These are phyloP conservation scores for Moelleriella libera DNA, from an alignment of 2,329 filamentous ascomycete species.

Conservation along the genomic window DNA sequence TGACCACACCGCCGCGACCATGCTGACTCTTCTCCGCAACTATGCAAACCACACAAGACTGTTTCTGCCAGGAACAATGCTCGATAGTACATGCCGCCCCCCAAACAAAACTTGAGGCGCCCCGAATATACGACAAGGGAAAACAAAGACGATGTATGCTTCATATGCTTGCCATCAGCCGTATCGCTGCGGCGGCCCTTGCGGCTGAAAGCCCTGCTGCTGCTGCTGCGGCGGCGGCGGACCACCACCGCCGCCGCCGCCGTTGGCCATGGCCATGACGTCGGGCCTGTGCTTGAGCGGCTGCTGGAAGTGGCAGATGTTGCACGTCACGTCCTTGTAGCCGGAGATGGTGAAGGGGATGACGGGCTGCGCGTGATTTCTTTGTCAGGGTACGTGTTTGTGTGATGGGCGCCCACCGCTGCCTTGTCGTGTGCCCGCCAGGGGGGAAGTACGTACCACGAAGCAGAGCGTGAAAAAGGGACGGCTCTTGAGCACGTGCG, in stretches of 20 bases:
- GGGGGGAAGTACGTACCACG: conserved; percentile 33
- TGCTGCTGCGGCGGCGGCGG: conserved; percentile 15
- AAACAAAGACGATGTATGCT: too few species aligned
- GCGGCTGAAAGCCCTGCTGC: conserved; percentile 11
- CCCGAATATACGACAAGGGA: too few species aligned
- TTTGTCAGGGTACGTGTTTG: too few species aligned
- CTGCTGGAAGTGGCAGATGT: conserved; percentile 65
- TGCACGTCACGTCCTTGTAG: conserved; percentile 57
- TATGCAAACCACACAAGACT: too few species aligned
- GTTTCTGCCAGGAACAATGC: too few species aligned
- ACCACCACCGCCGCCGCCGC: conserved; percentile 17
- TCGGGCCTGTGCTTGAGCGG: conserved; percentile 44
- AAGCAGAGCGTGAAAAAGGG: conserved; percentile 75
- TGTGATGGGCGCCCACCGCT: too few species aligned
- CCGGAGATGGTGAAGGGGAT: conserved; percentile 56
- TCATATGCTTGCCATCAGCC: too few species aligned
- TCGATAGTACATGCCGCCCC: too few species aligned
- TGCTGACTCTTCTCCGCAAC: too few species aligned
- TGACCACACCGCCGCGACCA: too few species aligned
- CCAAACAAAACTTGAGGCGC: too few species aligned
- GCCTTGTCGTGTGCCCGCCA: too few species aligned
- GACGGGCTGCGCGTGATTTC: conserved; percentile 38
- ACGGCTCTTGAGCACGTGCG: conserved; percentile 45
- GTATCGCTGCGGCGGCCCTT: background rate
- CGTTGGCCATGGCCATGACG: conserved; percentile 35